Percentiles rank a stretch among this genome's conserved stretches.
These are phyloP conservation scores for Setaria viridis DNA, from an alignment of 202 grass and related monocot species.

Conservation along the genomic window DNA sequence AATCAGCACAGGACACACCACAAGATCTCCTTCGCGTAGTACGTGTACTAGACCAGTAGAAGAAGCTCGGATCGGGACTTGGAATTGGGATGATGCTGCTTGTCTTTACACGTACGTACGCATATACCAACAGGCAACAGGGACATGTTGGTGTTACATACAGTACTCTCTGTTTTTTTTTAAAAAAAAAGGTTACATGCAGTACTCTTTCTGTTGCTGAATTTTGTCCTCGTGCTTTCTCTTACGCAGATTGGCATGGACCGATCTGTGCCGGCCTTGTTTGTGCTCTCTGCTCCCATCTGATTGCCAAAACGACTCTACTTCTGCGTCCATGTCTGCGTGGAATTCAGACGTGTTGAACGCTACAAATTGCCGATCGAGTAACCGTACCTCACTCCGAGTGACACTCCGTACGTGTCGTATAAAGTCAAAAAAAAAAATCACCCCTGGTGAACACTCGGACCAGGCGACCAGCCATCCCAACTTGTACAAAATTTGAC, in stretches of 20 bases:
- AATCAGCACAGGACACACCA: conserved; percentile 7
- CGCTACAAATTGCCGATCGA: neutral
- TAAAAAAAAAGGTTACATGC: no score
- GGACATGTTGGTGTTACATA: neutral
- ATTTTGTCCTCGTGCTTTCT: neutral
- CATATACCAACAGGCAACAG: neutral
- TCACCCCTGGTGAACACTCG: neutral
- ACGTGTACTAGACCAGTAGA: neutral
- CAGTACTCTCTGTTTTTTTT: no score
- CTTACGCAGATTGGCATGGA: neutral
- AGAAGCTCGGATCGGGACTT: no score
- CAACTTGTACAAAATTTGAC: neutral
- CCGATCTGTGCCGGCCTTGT: no score
- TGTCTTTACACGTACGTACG: conserved; percentile 1
- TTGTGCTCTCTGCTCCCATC: neutral
- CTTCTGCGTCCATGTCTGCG: neutral
- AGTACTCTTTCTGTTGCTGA: neutral
- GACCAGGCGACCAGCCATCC: no score
- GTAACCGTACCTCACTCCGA: neutral
- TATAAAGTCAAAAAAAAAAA: neutral
- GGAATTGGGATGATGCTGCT: neutral
- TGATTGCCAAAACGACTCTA: neutral
- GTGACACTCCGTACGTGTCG: no score
- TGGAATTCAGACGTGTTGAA: neutral
- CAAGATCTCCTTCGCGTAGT: conserved; percentile 20